Evolutionary conservation across 345 rosid genomes (phyloP).

Genomic region (Rhodamnia argentea): DNA sequence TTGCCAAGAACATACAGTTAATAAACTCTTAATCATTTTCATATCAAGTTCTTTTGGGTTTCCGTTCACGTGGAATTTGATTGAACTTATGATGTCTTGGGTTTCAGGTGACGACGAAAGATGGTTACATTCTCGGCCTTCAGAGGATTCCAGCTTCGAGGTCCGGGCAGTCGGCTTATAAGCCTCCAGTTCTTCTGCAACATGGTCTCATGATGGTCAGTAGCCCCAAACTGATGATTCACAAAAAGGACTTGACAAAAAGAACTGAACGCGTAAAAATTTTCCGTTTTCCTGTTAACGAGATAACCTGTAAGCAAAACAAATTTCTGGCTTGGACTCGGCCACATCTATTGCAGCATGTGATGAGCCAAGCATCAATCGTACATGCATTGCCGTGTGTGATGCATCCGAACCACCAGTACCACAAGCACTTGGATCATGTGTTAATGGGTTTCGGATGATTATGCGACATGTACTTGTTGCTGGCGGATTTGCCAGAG

Average conservation of each 20-base stretch:
- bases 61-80: neutral
- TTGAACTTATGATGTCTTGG: neutral
- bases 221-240: neutral
- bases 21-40: neutral
- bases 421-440: too few species aligned
- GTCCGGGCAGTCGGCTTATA: conserved; percentile 13
- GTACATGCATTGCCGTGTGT: too few species aligned
- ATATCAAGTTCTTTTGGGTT: neutral
- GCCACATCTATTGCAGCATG: neutral
- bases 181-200: conserved; percentile 43
- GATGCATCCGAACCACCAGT: too few species aligned
- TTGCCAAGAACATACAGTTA: conserved; percentile 22
- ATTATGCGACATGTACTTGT: too few species aligned
- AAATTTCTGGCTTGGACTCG: neutral
- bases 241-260: neutral
- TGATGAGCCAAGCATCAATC: neutral
- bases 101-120: conserved; percentile 37
- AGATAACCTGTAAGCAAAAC: neutral
- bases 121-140: conserved; percentile 39
- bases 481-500: too few species aligned
- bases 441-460: too few species aligned
- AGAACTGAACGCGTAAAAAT: neutral
- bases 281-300: neutral
- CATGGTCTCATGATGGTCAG: conserved; percentile 35
- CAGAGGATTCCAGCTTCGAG: conserved; percentile 26